phyloP scores from a whole-genome alignment of 2,329 filamentous ascomycete species.

The Curvularia lunata region DNA sequence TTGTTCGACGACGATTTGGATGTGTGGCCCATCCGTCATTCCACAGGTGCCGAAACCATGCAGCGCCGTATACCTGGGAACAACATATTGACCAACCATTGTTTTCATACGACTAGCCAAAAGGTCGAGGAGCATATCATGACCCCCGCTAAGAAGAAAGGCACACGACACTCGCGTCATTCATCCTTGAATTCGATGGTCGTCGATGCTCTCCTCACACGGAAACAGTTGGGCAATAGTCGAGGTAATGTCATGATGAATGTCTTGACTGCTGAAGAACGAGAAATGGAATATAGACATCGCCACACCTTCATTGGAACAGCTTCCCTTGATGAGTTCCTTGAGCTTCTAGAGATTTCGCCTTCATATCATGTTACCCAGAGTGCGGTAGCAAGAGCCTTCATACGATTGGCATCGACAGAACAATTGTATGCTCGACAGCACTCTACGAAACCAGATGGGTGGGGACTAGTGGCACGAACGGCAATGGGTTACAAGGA shows the following conservation, averaged over 20 bases:
- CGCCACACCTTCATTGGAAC: conserved; percentile 43
- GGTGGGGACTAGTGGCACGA: conserved; percentile 35
- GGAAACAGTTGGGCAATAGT: background rate
- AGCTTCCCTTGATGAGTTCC: conserved; percentile 35
- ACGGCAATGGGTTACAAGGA: conserved; percentile 23
- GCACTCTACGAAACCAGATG: conserved; percentile 16
- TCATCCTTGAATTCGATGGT: background rate
- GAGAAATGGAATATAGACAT: conserved; percentile 38
- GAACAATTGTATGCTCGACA: conserved; percentile 37
- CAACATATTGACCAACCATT: background rate
- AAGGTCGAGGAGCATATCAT: background rate
- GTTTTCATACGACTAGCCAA: background rate
- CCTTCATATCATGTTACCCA: conserved; percentile 17
- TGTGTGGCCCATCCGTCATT: background rate
- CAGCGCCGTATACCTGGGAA: background rate
- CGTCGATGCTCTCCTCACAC: background rate
- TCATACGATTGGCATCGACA: conserved; percentile 25
- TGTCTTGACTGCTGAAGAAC: conserved; percentile 16
- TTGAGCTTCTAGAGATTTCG: conserved; percentile 29
- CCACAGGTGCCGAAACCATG: background rate
- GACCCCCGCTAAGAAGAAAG: conserved; percentile 1
- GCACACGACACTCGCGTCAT: conserved; percentile 2
- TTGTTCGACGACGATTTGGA: conserved; percentile 12
- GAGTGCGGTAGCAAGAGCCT: conserved; percentile 26
- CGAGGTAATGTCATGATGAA: background rate